Conservation (phyloP, 1,139 yeast species). For the Candida gigantensis region DNA sequence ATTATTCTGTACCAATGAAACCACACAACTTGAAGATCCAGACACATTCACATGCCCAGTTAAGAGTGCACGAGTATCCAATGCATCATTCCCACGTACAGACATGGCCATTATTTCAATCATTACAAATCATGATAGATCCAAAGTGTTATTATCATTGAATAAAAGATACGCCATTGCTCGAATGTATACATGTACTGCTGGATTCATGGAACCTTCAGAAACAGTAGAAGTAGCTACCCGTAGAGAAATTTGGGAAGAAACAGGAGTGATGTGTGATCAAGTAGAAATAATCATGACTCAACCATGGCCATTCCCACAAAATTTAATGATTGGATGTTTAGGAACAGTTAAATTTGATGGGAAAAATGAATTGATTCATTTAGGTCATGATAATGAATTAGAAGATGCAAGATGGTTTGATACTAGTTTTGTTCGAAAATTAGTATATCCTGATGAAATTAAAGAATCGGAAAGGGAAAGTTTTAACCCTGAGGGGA, state of each 20-base stretch:
- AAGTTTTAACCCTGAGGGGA: slow-evolving; percentile 40
- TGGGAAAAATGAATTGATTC: slow-evolving; percentile 59
- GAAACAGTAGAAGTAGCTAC: slow-evolving; percentile 91
- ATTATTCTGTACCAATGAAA: slow-evolving; percentile 54
- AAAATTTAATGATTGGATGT: slow-evolving; percentile 91
- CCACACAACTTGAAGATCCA: slow-evolving; percentile 11
- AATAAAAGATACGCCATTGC: slow-evolving; percentile 53
- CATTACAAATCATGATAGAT: slow-evolving; percentile 59
- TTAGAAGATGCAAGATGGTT: slow-evolving; percentile 86
- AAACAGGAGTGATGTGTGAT: slow-evolving; percentile 77
- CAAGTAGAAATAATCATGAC: slow-evolving; percentile 62
- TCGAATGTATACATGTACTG: slow-evolving; percentile 77
- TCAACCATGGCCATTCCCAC: slow-evolving; percentile 98
- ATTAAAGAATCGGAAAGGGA: slow-evolving; percentile 17
- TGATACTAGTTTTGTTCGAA: slow-evolving; percentile 51
- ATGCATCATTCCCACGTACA: slow-evolving; percentile 84
- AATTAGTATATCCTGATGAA: slow-evolving; percentile 42
- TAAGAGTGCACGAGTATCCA: slow-evolving; percentile 52
- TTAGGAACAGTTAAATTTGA: slow-evolving; percentile 70
- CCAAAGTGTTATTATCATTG: slow-evolving; percentile 71
- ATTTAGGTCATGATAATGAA: slow-evolving; percentile 82
- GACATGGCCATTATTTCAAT: slow-evolving; percentile 88
- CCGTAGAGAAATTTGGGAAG: slow-evolving; percentile 91
- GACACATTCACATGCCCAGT: slow-evolving; percentile 51
- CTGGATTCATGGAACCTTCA: slow-evolving; percentile 95